These are phyloP conservation scores for Leccinum pachyderme DNA, from an alignment of 1,284 basidiomycete species.

Conservation along the genomic window DNA sequence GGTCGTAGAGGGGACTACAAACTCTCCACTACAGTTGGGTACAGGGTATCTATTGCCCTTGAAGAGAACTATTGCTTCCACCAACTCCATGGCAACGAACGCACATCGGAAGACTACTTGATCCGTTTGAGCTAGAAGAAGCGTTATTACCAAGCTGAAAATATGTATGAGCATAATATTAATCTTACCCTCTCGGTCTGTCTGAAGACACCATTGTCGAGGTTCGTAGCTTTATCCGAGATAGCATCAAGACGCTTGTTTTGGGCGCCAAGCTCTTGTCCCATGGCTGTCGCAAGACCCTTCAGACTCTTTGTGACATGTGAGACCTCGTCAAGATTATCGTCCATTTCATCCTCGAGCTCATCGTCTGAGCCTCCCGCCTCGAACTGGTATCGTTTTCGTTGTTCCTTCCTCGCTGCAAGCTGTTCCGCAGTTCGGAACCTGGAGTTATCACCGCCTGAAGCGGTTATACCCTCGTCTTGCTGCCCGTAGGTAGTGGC, in stretches of 20 bases:
- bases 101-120: conserved; percentile 40
- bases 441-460: conserved; percentile 40
- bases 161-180: conserved; percentile 28
- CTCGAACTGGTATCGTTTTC: conserved; percentile 92
- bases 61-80: background rate
- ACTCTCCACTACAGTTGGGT: background rate
- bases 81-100: background rate
- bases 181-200: conserved; percentile 66
- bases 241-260: conserved; percentile 71
- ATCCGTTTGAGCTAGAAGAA: conserved; percentile 62
- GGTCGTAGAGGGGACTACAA: too few species aligned
- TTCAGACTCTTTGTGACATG: conserved; percentile 83
- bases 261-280: conserved; percentile 77
- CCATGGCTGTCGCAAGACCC: conserved; percentile 81
- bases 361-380: conserved; percentile 96
- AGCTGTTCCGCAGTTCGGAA: conserved; percentile 49
- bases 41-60: conserved; percentile 22
- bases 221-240: conserved; percentile 62
- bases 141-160: conserved; percentile 13
- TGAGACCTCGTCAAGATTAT: conserved; percentile 88
- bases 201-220: conserved; percentile 63
- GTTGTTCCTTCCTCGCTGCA: conserved; percentile 60
- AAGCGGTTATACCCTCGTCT: conserved; percentile 39
- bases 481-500: conserved; percentile 62
- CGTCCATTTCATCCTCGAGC: conserved; percentile 87